Conservation (phyloP, 2,329 filamentous ascomycete species). For the Tolypocladium pustulatum region DNA sequence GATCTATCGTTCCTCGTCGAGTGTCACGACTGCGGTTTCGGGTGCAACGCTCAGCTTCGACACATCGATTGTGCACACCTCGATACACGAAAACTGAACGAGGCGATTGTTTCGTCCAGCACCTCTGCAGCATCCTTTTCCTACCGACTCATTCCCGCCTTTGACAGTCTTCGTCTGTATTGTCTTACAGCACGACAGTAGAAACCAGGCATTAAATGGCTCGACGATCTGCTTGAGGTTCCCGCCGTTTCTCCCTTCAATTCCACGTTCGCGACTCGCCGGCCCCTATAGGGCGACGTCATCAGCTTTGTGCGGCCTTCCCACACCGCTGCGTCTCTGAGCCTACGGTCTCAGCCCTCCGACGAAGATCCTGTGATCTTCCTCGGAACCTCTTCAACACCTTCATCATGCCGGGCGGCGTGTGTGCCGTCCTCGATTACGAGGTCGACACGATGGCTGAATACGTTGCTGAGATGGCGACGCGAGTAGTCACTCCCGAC, state of each 20-base stretch:
- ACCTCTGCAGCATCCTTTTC: conserved; percentile 6
- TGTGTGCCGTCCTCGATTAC: conserved; percentile 90
- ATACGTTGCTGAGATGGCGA: conserved; percentile 84
- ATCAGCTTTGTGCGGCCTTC: background rate
- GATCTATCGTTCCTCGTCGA: background rate
- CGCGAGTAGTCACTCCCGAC: conserved; percentile 43
- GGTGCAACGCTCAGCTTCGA: background rate
- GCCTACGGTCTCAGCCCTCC: conserved; percentile 11
- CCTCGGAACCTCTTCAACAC: conserved; percentile 21
- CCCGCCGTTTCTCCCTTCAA: conserved; percentile 4
- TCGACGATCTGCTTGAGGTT: conserved; percentile 13
- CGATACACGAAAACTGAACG: background rate
- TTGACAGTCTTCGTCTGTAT: conserved; percentile 5
- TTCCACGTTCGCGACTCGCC: background rate
- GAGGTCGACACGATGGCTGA: conserved; percentile 95
- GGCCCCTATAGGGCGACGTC: background rate
- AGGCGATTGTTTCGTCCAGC: conserved; percentile 2
- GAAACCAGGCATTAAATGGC: conserved; percentile 22
- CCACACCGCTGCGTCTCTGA: conserved; percentile 6
- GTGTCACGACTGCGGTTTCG: background rate
- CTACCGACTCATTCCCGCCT: background rate
- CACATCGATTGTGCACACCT: background rate
- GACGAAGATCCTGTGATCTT: conserved; percentile 31
- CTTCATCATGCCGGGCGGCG: conserved; percentile 62
- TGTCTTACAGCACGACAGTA: conserved; percentile 10